Percentiles rank a stretch among this genome's conserved stretches.
Conservation (phyloP, 768 basidiomycete species). For the Phaeotremella fagi region DNA sequence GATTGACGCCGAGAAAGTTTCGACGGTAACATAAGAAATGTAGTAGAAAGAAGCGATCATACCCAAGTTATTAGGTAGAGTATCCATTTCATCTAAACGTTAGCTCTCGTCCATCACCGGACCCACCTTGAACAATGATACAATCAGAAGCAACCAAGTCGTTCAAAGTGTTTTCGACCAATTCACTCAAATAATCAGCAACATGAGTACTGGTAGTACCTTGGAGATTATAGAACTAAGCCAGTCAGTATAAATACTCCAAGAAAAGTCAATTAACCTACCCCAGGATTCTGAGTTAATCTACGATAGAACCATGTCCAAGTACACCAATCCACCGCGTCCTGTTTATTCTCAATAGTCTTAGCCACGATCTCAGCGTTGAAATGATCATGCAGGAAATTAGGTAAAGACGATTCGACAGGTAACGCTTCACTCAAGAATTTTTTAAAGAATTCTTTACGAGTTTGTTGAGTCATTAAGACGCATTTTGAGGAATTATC, state of each 20-base stretch:
- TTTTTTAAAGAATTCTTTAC: constrained; percentile 99
- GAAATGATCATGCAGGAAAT: constrained; percentile 94
- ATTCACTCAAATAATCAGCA: constrained; percentile 89
- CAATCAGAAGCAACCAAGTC: constrained; percentile 94
- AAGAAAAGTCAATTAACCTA: constrained; percentile 11
- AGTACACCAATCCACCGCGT: constrained; percentile 83
- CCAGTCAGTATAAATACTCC: not conserved
- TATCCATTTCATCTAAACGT: constrained; percentile 78
- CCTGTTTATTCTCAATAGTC: constrained; percentile 98
- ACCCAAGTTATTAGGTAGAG: constrained; percentile 77
- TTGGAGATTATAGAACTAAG: constrained; percentile 52
- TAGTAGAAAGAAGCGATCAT: constrained; percentile 74
- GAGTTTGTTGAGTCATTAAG: constrained; percentile 93
- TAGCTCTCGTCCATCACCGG: not conserved
- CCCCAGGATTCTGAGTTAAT: constrained; percentile 85
- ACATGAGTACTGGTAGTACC: constrained; percentile 93
- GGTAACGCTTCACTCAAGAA: constrained; percentile 96
- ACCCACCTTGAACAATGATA: constrained; percentile 64
- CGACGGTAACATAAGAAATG: constrained; percentile 80
- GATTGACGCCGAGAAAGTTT: constrained; percentile 90
- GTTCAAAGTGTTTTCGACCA: constrained; percentile 86
- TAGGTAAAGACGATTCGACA: constrained; percentile 90
- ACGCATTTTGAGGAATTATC: constrained; percentile 90
- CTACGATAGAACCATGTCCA: constrained; percentile 98
- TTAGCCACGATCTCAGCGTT: constrained; percentile 96